Evolutionary conservation across 306 rosid genomes (phyloP), one percentile per base, ranked within the genome.

Genomic region (Inga oerstediana): DNA sequence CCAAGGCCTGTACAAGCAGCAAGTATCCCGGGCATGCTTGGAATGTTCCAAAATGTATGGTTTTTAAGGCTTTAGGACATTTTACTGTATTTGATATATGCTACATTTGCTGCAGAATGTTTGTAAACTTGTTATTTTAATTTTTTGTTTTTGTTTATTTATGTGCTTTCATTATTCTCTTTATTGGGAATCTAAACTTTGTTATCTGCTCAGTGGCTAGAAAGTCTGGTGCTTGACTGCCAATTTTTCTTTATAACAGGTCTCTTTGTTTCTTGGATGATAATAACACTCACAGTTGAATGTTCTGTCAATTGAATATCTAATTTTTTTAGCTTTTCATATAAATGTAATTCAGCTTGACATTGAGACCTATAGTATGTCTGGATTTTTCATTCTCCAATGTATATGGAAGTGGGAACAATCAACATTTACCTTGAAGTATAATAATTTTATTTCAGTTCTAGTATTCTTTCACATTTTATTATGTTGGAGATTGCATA

Each of bases 1-100:
- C 99, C 99, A 76, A 88, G 98, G 84, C 98, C 98, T 79, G 88
- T 89, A 64, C 99, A 97, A 87, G 98, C 99, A 83, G 99, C 99
- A 82, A 97, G 99, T 86, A 94, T 97, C 72, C 99, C 98, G 49
- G 98, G 99, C 82, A 97, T 97, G 99, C 97, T 97, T 24, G 97
- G 97, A 84, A 92, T 97, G 97, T 94, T 97, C 89, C 98, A 94
- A 88, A 91, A 90, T 85, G 99, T 97, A 94, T 85, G 95, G 51
- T 39, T 61, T 81, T 62, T 12, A 12, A 24, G 61, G 72, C 68
- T 81, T 15, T 76, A 32, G 77, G 49, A 73, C 54, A 15, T 58
- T 14, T 74, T 59, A 69, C 24, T 32, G 17, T 59, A 67, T 70
- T 76, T 72, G 22, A 46, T 43, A 43, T 70, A n/a, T 43, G 46